phyloP scores from a whole-genome alignment of 2,329 filamentous ascomycete genomes.

The Alternaria conjuncta region DNA sequence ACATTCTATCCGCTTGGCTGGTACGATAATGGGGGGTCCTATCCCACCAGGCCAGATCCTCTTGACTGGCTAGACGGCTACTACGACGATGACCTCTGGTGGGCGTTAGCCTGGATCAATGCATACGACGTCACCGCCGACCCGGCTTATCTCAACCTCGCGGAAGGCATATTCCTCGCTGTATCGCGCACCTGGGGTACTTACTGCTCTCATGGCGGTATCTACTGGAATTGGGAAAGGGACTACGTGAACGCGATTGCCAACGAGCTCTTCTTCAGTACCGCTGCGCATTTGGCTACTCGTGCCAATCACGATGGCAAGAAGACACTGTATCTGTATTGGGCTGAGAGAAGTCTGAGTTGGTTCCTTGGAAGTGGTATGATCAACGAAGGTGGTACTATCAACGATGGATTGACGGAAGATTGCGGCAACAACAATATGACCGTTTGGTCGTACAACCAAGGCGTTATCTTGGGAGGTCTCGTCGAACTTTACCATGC shows the following conservation, averaged over 20 bases:
- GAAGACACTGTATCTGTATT: conserved; percentile 50
- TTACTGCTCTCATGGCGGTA: conserved; percentile 55
- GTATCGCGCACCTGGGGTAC: conserved; percentile 49
- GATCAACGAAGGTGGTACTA: conserved; percentile 55
- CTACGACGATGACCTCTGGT: conserved; percentile 61
- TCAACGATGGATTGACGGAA: conserved; percentile 61
- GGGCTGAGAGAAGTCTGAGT: conserved; percentile 56
- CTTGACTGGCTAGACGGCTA: conserved; percentile 51
- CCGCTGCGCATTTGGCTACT: conserved; percentile 63
- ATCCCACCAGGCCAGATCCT: conserved; percentile 18
- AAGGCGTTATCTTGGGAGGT: conserved; percentile 66
- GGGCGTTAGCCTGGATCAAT: conserved; percentile 61
- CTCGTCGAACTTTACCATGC: conserved; percentile 61
- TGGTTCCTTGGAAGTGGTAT: conserved; percentile 60
- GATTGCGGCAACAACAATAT: conserved; percentile 62
- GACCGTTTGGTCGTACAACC: conserved; percentile 62
- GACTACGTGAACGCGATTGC: conserved; percentile 61
- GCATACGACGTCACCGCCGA: conserved; percentile 61
- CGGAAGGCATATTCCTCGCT: conserved; percentile 57
- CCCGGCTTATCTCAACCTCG: conserved; percentile 54
- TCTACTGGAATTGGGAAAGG: conserved; percentile 57
- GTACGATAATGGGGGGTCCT: conserved; percentile 10
- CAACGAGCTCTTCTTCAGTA: conserved; percentile 63
- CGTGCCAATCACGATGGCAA: conserved; percentile 46
- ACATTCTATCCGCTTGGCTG: conserved; percentile 31